These are phyloP conservation scores for Neofusicoccum sp. DNA, from an alignment of 2,329 filamentous ascomycete genomes.

Conservation along the genomic window DNA sequence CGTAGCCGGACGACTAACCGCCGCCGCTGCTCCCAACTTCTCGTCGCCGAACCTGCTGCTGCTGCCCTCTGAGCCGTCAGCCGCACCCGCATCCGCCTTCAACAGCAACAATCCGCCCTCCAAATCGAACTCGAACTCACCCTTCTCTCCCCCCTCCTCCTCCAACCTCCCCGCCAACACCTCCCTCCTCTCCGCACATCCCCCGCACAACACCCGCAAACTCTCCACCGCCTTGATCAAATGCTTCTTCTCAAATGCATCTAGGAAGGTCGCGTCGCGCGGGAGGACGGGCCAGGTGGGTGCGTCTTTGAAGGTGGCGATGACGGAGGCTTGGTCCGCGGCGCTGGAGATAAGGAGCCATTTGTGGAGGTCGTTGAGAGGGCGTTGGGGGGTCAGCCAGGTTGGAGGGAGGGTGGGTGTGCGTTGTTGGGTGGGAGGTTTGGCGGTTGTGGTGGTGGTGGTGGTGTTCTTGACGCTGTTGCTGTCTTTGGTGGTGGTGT, in stretches of 20 bases:
- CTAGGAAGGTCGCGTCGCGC: neutral
- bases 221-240: neutral
- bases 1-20: no score
- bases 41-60: no score
- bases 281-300: neutral
- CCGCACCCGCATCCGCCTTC: neutral
- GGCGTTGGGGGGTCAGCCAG: neutral
- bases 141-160: neutral
- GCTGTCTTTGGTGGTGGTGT: neutral
- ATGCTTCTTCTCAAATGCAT: neutral
- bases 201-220: neutral
- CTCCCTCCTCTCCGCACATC: neutral
- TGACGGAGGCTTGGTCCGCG: neutral
- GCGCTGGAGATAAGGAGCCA: neutral
- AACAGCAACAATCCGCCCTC: neutral
- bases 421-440: neutral
- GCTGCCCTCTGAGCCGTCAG: neutral
- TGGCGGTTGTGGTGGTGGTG: neutral
- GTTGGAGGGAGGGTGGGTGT: neutral
- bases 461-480: neutral
- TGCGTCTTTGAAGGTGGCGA: neutral
- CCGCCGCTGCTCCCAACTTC: no score
- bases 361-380: slow-evolving; percentile 9
- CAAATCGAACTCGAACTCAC: neutral
- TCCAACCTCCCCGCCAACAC: neutral